Evolutionary conservation across 768 basidiomycete species (phyloP).

Genomic region (Sporobolomyces roseus): DNA sequence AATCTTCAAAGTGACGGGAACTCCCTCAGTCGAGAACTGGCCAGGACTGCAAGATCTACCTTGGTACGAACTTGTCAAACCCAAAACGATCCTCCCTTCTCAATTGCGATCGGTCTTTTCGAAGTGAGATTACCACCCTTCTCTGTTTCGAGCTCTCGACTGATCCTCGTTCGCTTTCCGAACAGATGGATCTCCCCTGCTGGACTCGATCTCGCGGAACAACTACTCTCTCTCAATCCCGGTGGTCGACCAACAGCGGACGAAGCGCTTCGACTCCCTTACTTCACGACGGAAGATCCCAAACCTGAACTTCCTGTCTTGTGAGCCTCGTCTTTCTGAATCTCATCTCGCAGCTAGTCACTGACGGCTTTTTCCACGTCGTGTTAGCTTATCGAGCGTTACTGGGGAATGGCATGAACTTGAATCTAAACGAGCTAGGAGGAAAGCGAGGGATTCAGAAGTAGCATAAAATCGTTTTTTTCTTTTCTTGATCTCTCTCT

Average conservation of each 20-base stretch:
- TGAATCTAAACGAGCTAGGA: slow-evolving; percentile 71
- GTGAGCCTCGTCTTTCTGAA: slow-evolving; percentile 53
- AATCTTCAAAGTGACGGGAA: slow-evolving; percentile 85
- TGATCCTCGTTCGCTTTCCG: neutral
- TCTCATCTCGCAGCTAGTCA: neutral
- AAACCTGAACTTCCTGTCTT: slow-evolving; percentile 67
- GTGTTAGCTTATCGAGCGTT: slow-evolving; percentile 60
- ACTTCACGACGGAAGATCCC: slow-evolving; percentile 80
- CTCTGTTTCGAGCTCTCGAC: neutral
- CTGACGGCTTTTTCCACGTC: neutral
- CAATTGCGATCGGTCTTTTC: slow-evolving; percentile 79
- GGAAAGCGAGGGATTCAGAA: slow-evolving; percentile 18
- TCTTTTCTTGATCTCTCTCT: no score
- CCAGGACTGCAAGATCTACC: slow-evolving; percentile 74
- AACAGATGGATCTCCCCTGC: slow-evolving; percentile 72
- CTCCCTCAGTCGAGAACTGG: slow-evolving; percentile 64
- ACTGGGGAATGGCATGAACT: slow-evolving; percentile 98
- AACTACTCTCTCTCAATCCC: slow-evolving; percentile 76
- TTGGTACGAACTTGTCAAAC: slow-evolving; percentile 98
- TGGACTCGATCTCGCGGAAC: slow-evolving; percentile 79
- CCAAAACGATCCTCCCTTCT: slow-evolving; percentile 67
- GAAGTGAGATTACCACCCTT: slow-evolving; percentile 56
- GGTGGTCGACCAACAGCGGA: slow-evolving; percentile 66
- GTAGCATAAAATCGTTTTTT: no score
- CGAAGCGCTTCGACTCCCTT: slow-evolving; percentile 74